These are phyloP conservation scores for Cymbidium sinense DNA, from an alignment of 106 monocot genomes.

Conservation along the genomic window DNA sequence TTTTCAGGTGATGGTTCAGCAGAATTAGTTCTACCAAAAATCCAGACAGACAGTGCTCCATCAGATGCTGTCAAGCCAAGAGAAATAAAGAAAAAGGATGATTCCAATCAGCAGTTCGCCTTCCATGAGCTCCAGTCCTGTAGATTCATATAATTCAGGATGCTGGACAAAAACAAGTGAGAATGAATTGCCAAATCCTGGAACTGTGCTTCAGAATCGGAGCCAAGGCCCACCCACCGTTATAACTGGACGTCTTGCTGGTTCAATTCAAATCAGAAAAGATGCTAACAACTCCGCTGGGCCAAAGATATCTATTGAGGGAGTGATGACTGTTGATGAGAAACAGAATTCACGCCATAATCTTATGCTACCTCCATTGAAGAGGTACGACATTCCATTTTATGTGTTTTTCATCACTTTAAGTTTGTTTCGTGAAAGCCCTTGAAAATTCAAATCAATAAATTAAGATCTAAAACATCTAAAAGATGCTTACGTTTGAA, in stretches of 20 bases:
- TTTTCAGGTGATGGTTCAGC: constrained; percentile 27
- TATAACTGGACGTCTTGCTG: constrained; percentile 3
- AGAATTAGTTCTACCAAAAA: constrained; percentile 13
- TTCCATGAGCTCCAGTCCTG: constrained; percentile 47
- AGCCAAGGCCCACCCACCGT: constrained; percentile 11
- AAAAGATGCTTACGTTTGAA: neutral
- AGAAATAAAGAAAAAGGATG: constrained; percentile 11
- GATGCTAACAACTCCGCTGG: constrained; percentile 15
- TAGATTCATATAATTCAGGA: constrained; percentile 32
- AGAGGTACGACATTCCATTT: constrained; percentile 16
- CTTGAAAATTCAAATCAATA: neutral
- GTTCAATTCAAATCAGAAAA: constrained; percentile 12
- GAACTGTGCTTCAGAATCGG: constrained; percentile 14
- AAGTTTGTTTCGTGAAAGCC: neutral
- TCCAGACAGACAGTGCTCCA: neutral
- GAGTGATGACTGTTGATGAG: constrained; percentile 19
- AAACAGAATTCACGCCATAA: constrained; percentile 13
- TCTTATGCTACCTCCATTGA: constrained; percentile 11
- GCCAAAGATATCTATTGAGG: constrained; percentile 5
- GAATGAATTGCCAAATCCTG: constrained; percentile 13
- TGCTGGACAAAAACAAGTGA: neutral
- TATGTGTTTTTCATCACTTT: neutral
- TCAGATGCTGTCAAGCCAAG: constrained; percentile 15
- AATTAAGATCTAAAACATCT: neutral
- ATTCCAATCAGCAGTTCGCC: constrained; percentile 28